These are phyloP conservation scores for Oryza coarctata DNA, from an alignment of 176 grass and related monocot species.

Conservation along the genomic window DNA sequence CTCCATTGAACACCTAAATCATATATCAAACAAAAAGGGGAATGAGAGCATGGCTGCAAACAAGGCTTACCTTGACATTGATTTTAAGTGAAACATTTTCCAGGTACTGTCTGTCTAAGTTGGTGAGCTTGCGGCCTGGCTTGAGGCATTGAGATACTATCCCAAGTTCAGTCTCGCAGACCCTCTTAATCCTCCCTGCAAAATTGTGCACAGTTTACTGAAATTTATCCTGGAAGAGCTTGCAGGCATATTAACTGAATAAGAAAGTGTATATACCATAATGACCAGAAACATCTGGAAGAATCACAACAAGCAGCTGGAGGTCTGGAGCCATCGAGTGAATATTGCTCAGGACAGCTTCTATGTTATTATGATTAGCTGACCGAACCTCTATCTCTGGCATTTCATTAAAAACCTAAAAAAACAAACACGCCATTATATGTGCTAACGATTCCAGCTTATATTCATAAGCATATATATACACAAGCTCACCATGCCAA, in stretches of 20 bases:
- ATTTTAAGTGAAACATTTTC: conserved; percentile 86
- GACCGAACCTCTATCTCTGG: conserved; percentile 23
- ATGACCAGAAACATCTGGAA: conserved; percentile 45
- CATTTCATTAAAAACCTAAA: conserved; percentile 46
- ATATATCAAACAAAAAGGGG: neutral
- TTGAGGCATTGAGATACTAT: conserved; percentile 74
- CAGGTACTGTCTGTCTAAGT: conserved; percentile 39
- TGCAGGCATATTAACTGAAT: neutral
- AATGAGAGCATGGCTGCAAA: neutral
- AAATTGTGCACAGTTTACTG: conserved; percentile 5
- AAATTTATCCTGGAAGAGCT: neutral
- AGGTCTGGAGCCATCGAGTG: conserved; percentile 25
- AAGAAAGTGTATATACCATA: conserved; percentile 51
- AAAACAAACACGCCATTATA: neutral
- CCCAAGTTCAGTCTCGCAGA: conserved; percentile 79
- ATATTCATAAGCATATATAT: neutral
- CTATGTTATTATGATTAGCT: conserved; percentile 32
- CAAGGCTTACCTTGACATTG: conserved; percentile 70
- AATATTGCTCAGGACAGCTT: conserved; percentile 49
- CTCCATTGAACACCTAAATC: neutral
- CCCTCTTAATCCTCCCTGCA: conserved; percentile 68
- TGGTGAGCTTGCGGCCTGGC: neutral
- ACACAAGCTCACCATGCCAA: conserved; percentile 59
- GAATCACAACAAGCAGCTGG: conserved; percentile 64
- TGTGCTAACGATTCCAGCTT: neutral